Evolutionary conservation across 2,329 filamentous ascomycete species (phyloP).

Genomic region (Zymoseptoria brevis): DNA sequence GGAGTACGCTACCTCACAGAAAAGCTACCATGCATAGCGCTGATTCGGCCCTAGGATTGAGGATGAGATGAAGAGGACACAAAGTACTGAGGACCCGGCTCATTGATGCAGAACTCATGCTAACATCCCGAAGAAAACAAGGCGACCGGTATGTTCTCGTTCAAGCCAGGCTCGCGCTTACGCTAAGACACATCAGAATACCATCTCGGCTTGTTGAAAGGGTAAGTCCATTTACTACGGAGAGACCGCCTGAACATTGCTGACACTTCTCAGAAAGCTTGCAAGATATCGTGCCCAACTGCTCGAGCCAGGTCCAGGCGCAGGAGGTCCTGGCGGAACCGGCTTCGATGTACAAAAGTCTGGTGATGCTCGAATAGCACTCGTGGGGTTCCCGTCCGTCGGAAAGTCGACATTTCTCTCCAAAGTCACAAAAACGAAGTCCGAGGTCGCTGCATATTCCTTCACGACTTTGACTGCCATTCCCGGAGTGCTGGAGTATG

Average conservation of each 20-base stretch:
- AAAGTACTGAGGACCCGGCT: slow-evolving; percentile 59
- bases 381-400: slow-evolving; percentile 97
- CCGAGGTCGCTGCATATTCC: slow-evolving; percentile 89
- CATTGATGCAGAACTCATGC: slow-evolving; percentile 12
- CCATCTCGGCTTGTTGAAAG: slow-evolving; percentile 94
- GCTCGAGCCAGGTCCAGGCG: slow-evolving; percentile 75
- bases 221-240: slow-evolving; percentile 49
- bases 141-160: slow-evolving; percentile 69
- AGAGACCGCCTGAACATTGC: slow-evolving; percentile 2
- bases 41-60: slow-evolving; percentile 64
- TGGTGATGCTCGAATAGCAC: slow-evolving; percentile 89
- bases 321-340: slow-evolving; percentile 67
- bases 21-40: not conserved
- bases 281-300: slow-evolving; percentile 90
- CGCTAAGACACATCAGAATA: slow-evolving; percentile 62
- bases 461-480: slow-evolving; percentile 98
- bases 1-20: slow-evolving; percentile 56
- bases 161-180: slow-evolving; percentile 1
- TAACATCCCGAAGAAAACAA: slow-evolving; percentile 72
- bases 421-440: slow-evolving; percentile 96
- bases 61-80: slow-evolving; percentile 98
- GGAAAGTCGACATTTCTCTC: slow-evolving; percentile 99
- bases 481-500: slow-evolving; percentile 93
- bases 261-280: slow-evolving; percentile 63
- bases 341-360: slow-evolving; percentile 90